These are phyloP conservation scores for Arabidopsis suecica DNA, from an alignment of 345 rosid genomes.

Conservation along the genomic window DNA sequence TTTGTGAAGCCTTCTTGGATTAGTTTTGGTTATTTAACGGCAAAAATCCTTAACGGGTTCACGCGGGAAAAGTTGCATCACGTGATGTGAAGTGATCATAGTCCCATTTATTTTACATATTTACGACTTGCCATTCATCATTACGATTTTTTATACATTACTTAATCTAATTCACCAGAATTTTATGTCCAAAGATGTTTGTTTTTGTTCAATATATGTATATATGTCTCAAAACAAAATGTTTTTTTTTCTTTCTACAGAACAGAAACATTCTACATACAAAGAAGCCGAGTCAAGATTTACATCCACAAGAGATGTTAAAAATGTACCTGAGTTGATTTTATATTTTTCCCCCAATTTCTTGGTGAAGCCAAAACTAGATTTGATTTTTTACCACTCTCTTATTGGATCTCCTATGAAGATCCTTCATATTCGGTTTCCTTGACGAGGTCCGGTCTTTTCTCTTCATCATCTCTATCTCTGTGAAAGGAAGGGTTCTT, in stretches of 20 bases:
- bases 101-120: neutral
- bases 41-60: conserved; percentile 16
- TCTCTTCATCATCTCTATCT: conserved; percentile 23
- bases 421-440: conserved; percentile 39
- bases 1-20: conserved; percentile 18
- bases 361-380: conserved; percentile 36
- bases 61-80: conserved; percentile 33
- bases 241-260: conserved; percentile 28
- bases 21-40: conserved; percentile 27
- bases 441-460: conserved; percentile 30
- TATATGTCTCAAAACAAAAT: conserved; percentile 36
- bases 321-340: conserved; percentile 18
- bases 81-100: conserved; percentile 11
- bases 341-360: neutral
- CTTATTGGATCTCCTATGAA: conserved; percentile 11
- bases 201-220: conserved; percentile 20
- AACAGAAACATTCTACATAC: conserved; percentile 43
- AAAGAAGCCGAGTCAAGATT: conserved; percentile 50
- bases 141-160: neutral
- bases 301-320: conserved; percentile 45
- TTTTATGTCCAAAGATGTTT: neutral
- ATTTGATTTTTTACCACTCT: neutral
- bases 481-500: conserved; percentile 33
- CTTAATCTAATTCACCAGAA: neutral
- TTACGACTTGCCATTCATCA: conserved; percentile 14